A percentile compares a stretch with the other conserved stretches of the same genome.
Conservation (phyloP, 371 early-diverging fungal species). For the Batkoa obscura region DNA sequence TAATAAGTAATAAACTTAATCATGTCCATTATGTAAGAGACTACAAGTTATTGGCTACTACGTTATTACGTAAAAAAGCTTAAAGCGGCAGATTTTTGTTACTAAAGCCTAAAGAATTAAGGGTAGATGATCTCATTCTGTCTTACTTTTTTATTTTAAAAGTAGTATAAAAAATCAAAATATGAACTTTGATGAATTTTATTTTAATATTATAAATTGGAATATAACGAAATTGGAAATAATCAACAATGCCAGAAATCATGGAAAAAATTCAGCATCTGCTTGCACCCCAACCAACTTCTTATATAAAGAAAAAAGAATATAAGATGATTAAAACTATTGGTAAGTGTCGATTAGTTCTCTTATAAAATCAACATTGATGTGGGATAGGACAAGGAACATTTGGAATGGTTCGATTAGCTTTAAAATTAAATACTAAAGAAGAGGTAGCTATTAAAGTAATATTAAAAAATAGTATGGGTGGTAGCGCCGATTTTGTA, state of each 20-base stretch:
- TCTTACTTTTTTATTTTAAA: too few species aligned
- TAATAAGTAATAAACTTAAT: too few species aligned
- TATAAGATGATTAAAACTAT: background rate
- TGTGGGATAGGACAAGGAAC: conserved; percentile 1
- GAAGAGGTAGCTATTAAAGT: conserved; percentile 58
- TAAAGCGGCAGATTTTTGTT: too few species aligned
- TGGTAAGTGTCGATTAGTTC: background rate
- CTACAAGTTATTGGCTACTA: too few species aligned
- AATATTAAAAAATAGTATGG: conserved; percentile 45
- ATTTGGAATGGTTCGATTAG: background rate
- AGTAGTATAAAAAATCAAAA: too few species aligned
- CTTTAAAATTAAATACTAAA: background rate
- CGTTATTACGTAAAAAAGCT: too few species aligned
- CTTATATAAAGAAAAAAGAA: conserved; percentile 1
- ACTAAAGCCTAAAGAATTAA: too few species aligned
- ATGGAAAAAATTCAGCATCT: background rate
- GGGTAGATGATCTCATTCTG: too few species aligned
- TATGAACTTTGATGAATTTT: too few species aligned
- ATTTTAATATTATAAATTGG: too few species aligned
- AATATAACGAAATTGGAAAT: background rate
- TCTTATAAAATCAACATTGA: background rate
- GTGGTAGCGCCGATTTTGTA: conserved; percentile 49
- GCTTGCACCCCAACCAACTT: background rate
- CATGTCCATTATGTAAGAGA: too few species aligned
- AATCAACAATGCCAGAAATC: background rate